These are phyloP conservation scores for Didymellaceae sp. DNA, from an alignment of 2,329 filamentous ascomycete genomes.

Conservation along the genomic window DNA sequence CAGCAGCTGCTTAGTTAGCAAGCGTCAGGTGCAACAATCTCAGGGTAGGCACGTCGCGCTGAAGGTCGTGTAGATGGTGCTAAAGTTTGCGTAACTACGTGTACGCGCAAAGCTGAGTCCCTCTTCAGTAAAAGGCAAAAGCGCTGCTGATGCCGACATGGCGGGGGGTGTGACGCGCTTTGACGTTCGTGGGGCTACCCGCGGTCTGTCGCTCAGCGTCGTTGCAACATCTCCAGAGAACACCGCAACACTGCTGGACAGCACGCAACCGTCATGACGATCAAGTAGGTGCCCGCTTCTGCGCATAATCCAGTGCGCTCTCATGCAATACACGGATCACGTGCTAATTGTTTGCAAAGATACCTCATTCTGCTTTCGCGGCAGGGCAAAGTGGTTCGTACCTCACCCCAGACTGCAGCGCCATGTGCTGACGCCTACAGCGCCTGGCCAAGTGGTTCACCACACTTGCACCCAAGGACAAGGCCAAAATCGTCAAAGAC, in stretches of 20 bases:
- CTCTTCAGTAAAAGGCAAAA: not conserved
- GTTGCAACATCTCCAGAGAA: slow-evolving; percentile 18
- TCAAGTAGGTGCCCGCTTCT: slow-evolving; percentile 55
- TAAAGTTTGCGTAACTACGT: too few species aligned
- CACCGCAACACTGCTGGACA: slow-evolving; percentile 13
- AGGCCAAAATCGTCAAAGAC: slow-evolving; percentile 99
- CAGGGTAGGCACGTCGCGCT: not conserved
- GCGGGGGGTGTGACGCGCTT: slow-evolving; percentile 29
- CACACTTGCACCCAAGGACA: slow-evolving; percentile 94
- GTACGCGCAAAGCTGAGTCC: too few species aligned
- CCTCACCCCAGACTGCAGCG: slow-evolving; percentile 41
- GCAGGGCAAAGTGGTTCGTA: slow-evolving; percentile 96
- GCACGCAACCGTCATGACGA: slow-evolving; percentile 55
- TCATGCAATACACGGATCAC: not conserved
- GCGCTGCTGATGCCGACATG: slow-evolving; percentile 9
- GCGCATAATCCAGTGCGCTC: not conserved
- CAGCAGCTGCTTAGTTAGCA: slow-evolving; percentile 14
- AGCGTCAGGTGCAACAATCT: not conserved
- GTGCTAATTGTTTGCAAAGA: slow-evolving; percentile 57
- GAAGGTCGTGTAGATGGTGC: not conserved
- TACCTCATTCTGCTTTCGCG: slow-evolving; percentile 97
- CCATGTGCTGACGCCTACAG: slow-evolving; percentile 59
- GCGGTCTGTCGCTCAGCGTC: slow-evolving; percentile 20
- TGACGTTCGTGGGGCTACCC: slow-evolving; percentile 26
- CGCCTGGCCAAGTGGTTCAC: slow-evolving; percentile 99